Conservation (phyloP, 2,329 filamentous ascomycete genomes). For the Rhinocladiella mackenziei region DNA sequence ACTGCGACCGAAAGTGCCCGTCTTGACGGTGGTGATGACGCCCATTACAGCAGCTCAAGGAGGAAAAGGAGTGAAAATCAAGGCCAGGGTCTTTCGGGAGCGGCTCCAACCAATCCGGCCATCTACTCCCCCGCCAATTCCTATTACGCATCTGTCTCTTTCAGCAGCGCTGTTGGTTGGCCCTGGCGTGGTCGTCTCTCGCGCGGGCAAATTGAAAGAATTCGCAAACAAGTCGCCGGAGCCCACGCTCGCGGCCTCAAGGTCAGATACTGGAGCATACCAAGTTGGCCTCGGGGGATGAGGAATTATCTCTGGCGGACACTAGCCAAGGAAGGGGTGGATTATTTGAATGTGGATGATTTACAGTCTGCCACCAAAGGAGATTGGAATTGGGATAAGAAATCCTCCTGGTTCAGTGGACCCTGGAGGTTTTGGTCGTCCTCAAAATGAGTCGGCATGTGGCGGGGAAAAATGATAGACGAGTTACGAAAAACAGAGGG, state of each 20-base stretch:
- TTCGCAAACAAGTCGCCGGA: slow-evolving; percentile 51
- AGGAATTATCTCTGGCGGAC: slow-evolving; percentile 54
- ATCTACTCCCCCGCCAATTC: slow-evolving; percentile 50
- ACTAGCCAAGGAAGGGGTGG: slow-evolving; percentile 52
- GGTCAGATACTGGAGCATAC: slow-evolving; percentile 55
- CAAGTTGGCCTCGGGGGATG: slow-evolving; percentile 52
- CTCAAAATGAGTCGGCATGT: background rate
- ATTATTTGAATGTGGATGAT: slow-evolving; percentile 58
- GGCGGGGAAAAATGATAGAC: background rate
- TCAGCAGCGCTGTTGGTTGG: slow-evolving; percentile 45
- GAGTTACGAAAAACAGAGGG: background rate
- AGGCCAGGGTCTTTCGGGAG: slow-evolving; percentile 45
- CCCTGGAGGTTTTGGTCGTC: slow-evolving; percentile 35
- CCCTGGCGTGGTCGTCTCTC: slow-evolving; percentile 48
- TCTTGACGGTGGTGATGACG: too few relatives aligned
- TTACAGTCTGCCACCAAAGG: slow-evolving; percentile 45
- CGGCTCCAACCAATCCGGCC: slow-evolving; percentile 39
- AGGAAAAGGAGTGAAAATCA: slow-evolving; percentile 26
- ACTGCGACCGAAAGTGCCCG: slow-evolving; percentile 2
- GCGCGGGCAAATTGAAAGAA: slow-evolving; percentile 41
- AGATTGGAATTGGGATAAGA: slow-evolving; percentile 44
- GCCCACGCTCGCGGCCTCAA: slow-evolving; percentile 53
- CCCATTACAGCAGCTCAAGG: slow-evolving; percentile 2
- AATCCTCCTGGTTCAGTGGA: slow-evolving; percentile 16
- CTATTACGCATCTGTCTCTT: slow-evolving; percentile 56